Conservation (phyloP, 306 rosid species). For the Ceratonia siliqua region DNA sequence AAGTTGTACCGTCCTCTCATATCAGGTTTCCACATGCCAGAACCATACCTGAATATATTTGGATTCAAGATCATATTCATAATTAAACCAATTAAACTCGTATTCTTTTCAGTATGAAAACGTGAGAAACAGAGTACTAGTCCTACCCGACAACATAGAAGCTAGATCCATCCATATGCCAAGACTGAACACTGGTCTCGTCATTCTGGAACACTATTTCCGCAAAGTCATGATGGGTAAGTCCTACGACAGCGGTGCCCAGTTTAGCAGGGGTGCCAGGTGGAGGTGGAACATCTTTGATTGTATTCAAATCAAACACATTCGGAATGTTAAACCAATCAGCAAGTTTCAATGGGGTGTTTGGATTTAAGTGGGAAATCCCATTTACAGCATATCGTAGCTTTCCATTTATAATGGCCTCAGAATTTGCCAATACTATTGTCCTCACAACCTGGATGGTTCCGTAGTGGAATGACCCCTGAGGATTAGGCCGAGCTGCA, state of each 20-base stretch:
- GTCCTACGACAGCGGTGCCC: conserved; percentile 56
- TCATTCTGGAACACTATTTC: conserved; percentile 77
- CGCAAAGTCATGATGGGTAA: conserved; percentile 61
- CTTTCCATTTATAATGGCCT: conserved; percentile 41
- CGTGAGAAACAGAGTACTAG: too few species aligned
- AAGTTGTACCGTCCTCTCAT: conserved; percentile 59
- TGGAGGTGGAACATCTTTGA: conserved; percentile 53
- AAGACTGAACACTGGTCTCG: conserved; percentile 54
- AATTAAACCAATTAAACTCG: neutral
- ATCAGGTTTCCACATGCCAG: conserved; percentile 49
- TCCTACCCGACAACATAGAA: conserved; percentile 73
- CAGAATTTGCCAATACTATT: conserved; percentile 51
- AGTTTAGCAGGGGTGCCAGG: conserved; percentile 37
- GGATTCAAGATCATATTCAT: neutral
- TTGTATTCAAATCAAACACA: conserved; percentile 52
- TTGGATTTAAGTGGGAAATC: conserved; percentile 61
- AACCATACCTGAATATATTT: conserved; percentile 52
- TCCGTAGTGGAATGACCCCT: conserved; percentile 89
- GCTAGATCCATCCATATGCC: conserved; percentile 80
- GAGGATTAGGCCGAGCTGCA: conserved; percentile 95
- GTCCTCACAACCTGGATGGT: conserved; percentile 54
- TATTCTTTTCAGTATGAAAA: too few species aligned
- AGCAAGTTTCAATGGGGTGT: conserved; percentile 80
- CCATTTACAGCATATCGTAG: conserved; percentile 63
- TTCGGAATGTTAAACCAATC: conserved; percentile 71